These are phyloP conservation scores for Aspergillus conjunctus DNA, from an alignment of 495 filamentous ascomycete species.

Conservation along the genomic window DNA sequence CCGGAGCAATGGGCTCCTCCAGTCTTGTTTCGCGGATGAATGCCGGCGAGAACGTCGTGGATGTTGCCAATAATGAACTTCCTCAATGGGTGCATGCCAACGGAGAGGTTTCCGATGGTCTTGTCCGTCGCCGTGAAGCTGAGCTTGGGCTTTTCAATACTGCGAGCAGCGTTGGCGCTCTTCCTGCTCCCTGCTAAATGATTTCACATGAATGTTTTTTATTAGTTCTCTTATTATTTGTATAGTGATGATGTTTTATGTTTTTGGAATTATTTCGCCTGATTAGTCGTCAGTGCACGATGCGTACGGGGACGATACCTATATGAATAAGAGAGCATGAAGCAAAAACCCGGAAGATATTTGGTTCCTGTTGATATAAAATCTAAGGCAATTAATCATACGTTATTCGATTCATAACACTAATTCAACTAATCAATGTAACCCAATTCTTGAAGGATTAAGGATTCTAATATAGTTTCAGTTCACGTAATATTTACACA, in stretches of 20 bases:
- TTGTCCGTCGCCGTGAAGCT: slow-evolving; percentile 42
- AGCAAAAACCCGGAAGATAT: too few relatives aligned
- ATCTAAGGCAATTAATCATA: too few relatives aligned
- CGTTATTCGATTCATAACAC: too few relatives aligned
- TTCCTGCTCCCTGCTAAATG: slow-evolving; percentile 29
- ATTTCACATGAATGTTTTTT: too few relatives aligned
- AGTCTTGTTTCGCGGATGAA: slow-evolving; percentile 49
- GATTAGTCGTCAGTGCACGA: too few relatives aligned
- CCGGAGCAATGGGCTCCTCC: slow-evolving; percentile 31
- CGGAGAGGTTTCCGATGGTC: slow-evolving; percentile 39
- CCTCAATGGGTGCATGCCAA: slow-evolving; percentile 51
- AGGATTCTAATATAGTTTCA: neutral
- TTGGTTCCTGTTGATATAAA: too few relatives aligned
- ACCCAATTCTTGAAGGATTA: neutral
- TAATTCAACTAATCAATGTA: neutral
- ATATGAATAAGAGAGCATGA: too few relatives aligned
- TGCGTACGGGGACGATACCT: too few relatives aligned
- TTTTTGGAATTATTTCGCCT: too few relatives aligned
- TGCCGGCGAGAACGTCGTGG: slow-evolving; percentile 40
- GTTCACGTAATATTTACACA: neutral
- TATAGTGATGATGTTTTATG: too few relatives aligned
- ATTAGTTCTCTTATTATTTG: neutral
- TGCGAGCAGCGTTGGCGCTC: slow-evolving; percentile 24
- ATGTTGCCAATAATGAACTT: slow-evolving; percentile 46
- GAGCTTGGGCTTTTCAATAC: slow-evolving; percentile 46